phyloP scores from a whole-genome alignment of 1,284 basidiomycete species.

The Cutaneotrichosporon sp. region DNA sequence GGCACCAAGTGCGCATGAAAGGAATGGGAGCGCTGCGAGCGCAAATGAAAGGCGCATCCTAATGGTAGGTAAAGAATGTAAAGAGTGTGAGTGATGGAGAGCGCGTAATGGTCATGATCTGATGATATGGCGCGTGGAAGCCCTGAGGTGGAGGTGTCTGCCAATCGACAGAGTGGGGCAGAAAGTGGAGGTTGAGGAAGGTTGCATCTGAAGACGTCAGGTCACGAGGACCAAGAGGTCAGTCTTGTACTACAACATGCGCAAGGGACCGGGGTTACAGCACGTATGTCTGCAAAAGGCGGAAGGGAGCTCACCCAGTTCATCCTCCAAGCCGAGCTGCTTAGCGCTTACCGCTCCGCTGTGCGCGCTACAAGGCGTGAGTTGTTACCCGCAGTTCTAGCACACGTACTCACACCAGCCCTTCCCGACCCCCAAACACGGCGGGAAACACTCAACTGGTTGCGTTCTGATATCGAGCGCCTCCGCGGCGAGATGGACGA shows the following conservation, averaged over 20 bases:
- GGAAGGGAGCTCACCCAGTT: conserved; percentile 35
- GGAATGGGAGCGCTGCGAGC: conserved; percentile 18
- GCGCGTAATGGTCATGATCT: background rate
- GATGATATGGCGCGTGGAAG: background rate
- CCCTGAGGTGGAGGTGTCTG: background rate
- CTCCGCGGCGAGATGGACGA: conserved; percentile 39
- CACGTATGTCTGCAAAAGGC: conserved; percentile 33
- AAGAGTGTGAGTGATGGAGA: conserved; percentile 1
- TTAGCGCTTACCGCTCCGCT: conserved; percentile 48
- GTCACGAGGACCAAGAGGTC: too few relatives aligned
- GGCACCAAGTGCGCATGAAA: conserved; percentile 5
- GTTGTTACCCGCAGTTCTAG: conserved; percentile 16
- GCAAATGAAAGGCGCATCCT: conserved; percentile 13
- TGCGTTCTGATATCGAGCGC: conserved; percentile 47
- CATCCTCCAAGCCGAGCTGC: conserved; percentile 44
- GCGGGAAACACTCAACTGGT: conserved; percentile 51
- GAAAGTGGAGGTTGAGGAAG: background rate
- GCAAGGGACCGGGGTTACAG: conserved; percentile 33
- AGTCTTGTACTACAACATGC: background rate
- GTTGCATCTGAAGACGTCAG: background rate
- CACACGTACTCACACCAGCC: conserved; percentile 31
- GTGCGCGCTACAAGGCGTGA: conserved; percentile 50
- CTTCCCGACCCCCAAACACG: conserved; percentile 46
- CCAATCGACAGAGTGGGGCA: background rate
- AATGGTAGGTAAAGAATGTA: background rate